Percentiles rank a stretch among this genome's conserved stretches.
These are phyloP conservation scores for Adansonia gregorii DNA, from an alignment of 441 rosid species.

Conservation along the genomic window DNA sequence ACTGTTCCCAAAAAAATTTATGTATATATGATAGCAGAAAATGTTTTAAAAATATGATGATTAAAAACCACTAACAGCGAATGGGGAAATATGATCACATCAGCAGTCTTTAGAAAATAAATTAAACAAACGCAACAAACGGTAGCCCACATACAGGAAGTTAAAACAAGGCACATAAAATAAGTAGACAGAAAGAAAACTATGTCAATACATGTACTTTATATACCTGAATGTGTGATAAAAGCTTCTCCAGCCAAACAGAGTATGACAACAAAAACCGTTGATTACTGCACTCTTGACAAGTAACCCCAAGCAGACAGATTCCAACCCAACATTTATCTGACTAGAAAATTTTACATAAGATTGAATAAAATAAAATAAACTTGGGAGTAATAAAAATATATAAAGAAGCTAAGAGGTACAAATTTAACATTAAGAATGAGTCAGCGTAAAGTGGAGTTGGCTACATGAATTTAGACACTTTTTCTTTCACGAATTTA, in stretches of 20 bases:
- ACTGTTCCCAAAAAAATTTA: not conserved
- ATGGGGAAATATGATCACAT: not conserved
- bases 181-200: slow-evolving; percentile 8
- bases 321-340: slow-evolving; percentile 87
- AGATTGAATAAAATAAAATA: slow-evolving; percentile 20
- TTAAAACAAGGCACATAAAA: not conserved
- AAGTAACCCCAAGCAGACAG: slow-evolving; percentile 78
- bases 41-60: not conserved
- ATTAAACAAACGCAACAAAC: not conserved
- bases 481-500: not conserved
- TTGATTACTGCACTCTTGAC: slow-evolving; percentile 67
- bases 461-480: not conserved
- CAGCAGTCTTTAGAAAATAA: not conserved
- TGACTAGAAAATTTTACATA: slow-evolving; percentile 49
- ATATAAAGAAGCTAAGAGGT: not conserved
- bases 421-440: not conserved
- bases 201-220: not conserved
- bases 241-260: slow-evolving; percentile 66
- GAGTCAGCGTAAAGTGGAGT: not conserved
- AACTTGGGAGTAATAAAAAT: not conserved
- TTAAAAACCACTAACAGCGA: not conserved
- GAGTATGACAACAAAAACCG: slow-evolving; percentile 67
- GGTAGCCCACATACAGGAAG: not conserved
- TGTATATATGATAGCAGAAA: not conserved
- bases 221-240: slow-evolving; percentile 38